A percentile compares a stretch with the other conserved stretches of the same genome.
Evolutionary conservation across 2,329 filamentous ascomycete species (phyloP).

Genomic region (Penicillium brevicompactum): DNA sequence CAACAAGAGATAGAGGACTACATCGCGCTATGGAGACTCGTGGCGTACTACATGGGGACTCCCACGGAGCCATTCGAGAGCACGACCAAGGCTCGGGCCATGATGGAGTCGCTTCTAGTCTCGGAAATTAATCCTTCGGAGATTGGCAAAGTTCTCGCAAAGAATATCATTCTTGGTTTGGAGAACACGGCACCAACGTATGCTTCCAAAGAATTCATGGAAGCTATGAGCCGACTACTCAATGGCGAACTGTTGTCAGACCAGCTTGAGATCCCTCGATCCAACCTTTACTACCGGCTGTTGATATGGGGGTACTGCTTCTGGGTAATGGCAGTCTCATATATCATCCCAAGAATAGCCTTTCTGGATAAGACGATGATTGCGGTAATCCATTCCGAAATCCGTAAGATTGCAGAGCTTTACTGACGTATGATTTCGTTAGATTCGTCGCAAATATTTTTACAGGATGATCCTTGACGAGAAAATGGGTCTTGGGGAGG

Average conservation of each 20-base stretch:
- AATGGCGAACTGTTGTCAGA: slow-evolving; percentile 67
- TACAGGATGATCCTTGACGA: slow-evolving; percentile 65
- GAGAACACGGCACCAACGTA: slow-evolving; percentile 66
- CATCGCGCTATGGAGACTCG: slow-evolving; percentile 73
- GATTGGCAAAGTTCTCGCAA: slow-evolving; percentile 66
- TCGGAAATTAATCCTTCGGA: slow-evolving; percentile 68
- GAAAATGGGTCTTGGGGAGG: slow-evolving; percentile 64
- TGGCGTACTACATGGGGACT: slow-evolving; percentile 71
- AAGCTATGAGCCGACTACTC: slow-evolving; percentile 68
- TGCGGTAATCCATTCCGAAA: slow-evolving; percentile 34
- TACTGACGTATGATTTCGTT: neutral
- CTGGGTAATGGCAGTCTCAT: slow-evolving; percentile 60
- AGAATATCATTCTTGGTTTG: slow-evolving; percentile 74
- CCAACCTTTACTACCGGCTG: slow-evolving; percentile 59
- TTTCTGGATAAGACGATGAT: slow-evolving; percentile 57
- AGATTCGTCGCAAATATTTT: slow-evolving; percentile 53
- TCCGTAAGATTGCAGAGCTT: neutral
- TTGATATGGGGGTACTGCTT: slow-evolving; percentile 67
- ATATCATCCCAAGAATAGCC: slow-evolving; percentile 51
- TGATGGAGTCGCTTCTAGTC: slow-evolving; percentile 69
- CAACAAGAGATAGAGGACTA: slow-evolving; percentile 68
- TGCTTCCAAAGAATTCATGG: slow-evolving; percentile 66
- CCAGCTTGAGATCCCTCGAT: slow-evolving; percentile 60
- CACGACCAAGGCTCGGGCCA: slow-evolving; percentile 56
- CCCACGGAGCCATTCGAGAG: slow-evolving; percentile 64